Conservation (phyloP, 164 flowering plant species). For the Chloranthus sessilifolius region DNA sequence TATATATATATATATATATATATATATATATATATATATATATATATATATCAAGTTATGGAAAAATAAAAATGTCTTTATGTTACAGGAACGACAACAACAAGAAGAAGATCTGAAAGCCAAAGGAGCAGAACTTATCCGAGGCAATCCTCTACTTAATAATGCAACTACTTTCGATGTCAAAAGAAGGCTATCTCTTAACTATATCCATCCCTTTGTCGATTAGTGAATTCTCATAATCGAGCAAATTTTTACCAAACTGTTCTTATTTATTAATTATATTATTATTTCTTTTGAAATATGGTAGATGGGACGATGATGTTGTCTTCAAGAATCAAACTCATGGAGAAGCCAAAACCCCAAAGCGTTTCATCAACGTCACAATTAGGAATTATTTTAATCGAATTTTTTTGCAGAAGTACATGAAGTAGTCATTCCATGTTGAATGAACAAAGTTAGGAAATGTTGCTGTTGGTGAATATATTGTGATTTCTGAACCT, state of each 20-base stretch:
- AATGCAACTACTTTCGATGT: slow-evolving; percentile 61
- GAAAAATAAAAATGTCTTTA: slow-evolving; percentile 3
- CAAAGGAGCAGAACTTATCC: slow-evolving; percentile 80
- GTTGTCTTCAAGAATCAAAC: slow-evolving; percentile 98
- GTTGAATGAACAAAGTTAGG: too few relatives aligned
- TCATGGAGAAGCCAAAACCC: slow-evolving; percentile 81
- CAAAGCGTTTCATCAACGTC: slow-evolving; percentile 94
- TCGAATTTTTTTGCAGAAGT: slow-evolving; percentile 82
- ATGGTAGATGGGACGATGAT: slow-evolving; percentile 90
- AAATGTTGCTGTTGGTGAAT: too few relatives aligned
- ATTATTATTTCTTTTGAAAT: not conserved
- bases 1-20: too few relatives aligned
- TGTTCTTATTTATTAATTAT: too few relatives aligned
- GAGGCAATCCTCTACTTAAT: slow-evolving; percentile 86
- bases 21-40: too few relatives aligned
- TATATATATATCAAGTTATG: too few relatives aligned
- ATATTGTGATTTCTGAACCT: too few relatives aligned
- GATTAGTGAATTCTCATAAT: not conserved
- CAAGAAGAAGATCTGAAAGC: slow-evolving; percentile 82
- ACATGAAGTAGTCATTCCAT: slow-evolving; percentile 92
- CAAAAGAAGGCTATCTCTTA: slow-evolving; percentile 73
- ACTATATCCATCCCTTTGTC: too few relatives aligned
- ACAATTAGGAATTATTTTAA: slow-evolving; percentile 92
- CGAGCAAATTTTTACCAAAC: not conserved
- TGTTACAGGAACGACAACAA: slow-evolving; percentile 53